Evolutionary conservation across 1,139 yeast species (phyloP).

Genomic region (Zygoascus meyerae): DNA sequence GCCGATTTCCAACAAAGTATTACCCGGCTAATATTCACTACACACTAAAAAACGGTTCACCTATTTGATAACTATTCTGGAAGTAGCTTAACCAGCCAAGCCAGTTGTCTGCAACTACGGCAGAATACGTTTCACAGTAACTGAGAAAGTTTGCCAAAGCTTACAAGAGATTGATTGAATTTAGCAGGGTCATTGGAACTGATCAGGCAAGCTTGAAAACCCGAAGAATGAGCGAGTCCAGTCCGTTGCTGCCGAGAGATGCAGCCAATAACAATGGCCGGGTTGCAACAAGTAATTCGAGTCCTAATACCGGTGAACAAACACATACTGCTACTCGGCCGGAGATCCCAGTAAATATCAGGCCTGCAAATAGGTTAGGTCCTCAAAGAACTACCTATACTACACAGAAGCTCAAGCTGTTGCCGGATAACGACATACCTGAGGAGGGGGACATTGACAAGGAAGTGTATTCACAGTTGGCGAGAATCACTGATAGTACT

Average conservation of each 20-base stretch:
- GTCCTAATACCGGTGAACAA: background rate
- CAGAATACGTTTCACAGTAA: no score
- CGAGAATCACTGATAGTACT: constrained; percentile 79
- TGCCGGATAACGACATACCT: constrained; percentile 67
- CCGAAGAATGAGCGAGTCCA: background rate
- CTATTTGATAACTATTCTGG: no score
- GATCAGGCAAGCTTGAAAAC: no score
- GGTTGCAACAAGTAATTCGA: background rate
- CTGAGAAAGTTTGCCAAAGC: no score
- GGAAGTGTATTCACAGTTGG: constrained; percentile 75
- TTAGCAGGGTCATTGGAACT: no score
- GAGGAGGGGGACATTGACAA: constrained; percentile 37
- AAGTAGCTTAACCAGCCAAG: no score
- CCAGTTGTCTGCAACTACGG: no score
- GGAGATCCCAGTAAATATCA: constrained; percentile 8
- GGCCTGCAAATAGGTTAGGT: constrained; percentile 44
- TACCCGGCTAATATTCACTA: background rate
- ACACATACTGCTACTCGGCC: background rate
- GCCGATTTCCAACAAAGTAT: background rate
- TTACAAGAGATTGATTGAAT: no score
- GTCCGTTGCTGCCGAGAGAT: background rate
- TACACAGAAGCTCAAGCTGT: constrained; percentile 74
- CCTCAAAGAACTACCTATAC: constrained; percentile 87
- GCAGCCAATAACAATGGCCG: background rate
- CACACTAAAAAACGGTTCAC: no score